These are phyloP conservation scores for Fusarium kyushuense DNA, from an alignment of 2,329 filamentous ascomycete genomes.

Conservation along the genomic window DNA sequence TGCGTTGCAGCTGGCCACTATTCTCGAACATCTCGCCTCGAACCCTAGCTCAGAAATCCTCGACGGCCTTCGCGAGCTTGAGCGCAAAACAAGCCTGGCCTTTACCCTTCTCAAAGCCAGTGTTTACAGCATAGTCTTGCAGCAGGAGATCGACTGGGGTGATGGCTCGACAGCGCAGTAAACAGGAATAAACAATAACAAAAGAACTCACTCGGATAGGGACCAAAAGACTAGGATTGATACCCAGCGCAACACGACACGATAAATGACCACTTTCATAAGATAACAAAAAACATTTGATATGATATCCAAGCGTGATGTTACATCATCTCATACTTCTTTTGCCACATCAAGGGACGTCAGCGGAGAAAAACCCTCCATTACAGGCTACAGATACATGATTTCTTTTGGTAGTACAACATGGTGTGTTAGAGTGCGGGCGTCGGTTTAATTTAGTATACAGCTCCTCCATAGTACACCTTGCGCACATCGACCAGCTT, in stretches of 20 bases:
- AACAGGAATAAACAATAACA: not conserved
- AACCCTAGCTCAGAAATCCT: slow-evolving; percentile 84
- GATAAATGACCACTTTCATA: slow-evolving; percentile 34
- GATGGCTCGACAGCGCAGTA: slow-evolving; percentile 58
- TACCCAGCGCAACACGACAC: slow-evolving; percentile 32
- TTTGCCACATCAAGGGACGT: slow-evolving; percentile 23
- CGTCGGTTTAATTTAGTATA: slow-evolving; percentile 61
- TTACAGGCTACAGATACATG: slow-evolving; percentile 46
- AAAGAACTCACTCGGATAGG: not conserved
- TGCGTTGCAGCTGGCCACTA: slow-evolving; percentile 64
- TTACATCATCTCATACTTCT: slow-evolving; percentile 25
- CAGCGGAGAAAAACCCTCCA: slow-evolving; percentile 28
- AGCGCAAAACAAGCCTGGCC: slow-evolving; percentile 93
- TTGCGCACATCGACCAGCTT: slow-evolving; percentile 97
- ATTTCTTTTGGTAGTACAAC: slow-evolving; percentile 43
- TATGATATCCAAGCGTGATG: slow-evolving; percentile 30
- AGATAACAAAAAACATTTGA: slow-evolving; percentile 17
- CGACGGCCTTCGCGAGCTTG: slow-evolving; percentile 86
- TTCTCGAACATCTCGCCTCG: slow-evolving; percentile 73
- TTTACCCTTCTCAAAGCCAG: slow-evolving; percentile 97
- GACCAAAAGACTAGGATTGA: slow-evolving; percentile 27
- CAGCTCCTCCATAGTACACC: slow-evolving; percentile 92
- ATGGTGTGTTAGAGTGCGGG: slow-evolving; percentile 14
- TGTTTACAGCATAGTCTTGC: slow-evolving; percentile 97
- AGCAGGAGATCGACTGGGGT: slow-evolving; percentile 91